A percentile compares a stretch with the other conserved stretches of the same genome.
Evolutionary conservation across 345 rosid genomes (phyloP).

Genomic region (Eucalyptus urophylla): DNA sequence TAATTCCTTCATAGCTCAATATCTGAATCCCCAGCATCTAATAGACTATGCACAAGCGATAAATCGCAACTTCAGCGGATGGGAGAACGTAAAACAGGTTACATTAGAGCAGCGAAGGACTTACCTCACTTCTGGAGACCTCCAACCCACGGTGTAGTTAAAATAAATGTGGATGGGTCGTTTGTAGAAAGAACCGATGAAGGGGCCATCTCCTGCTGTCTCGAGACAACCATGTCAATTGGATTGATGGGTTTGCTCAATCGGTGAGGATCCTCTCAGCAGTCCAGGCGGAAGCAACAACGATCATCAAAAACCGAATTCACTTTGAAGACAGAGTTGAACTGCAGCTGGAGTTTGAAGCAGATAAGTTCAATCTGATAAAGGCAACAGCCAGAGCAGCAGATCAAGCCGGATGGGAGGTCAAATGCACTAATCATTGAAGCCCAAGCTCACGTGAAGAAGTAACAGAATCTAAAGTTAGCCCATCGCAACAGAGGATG

Average conservation of each 20-base stretch:
- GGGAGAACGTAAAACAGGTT: neutral
- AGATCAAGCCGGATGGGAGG: neutral
- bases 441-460: neutral
- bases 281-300: neutral
- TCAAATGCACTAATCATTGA: neutral
- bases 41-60: neutral
- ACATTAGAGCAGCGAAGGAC: neutral
- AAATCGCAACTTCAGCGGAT: neutral
- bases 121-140: neutral
- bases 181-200: neutral
- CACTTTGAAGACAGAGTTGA: neutral
- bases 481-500: neutral
- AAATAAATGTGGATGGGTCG: neutral
- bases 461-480: neutral
- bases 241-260: neutral
- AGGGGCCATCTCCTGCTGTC: neutral
- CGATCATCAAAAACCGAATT: neutral
- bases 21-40: neutral
- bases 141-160: neutral
- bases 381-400: neutral
- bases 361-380: neutral
- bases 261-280: neutral
- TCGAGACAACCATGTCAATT: neutral
- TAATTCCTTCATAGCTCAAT: neutral
- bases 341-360: neutral